Evolutionary conservation across 2,329 filamentous ascomycete species (phyloP).

Genomic region (Alternaria atra): DNA sequence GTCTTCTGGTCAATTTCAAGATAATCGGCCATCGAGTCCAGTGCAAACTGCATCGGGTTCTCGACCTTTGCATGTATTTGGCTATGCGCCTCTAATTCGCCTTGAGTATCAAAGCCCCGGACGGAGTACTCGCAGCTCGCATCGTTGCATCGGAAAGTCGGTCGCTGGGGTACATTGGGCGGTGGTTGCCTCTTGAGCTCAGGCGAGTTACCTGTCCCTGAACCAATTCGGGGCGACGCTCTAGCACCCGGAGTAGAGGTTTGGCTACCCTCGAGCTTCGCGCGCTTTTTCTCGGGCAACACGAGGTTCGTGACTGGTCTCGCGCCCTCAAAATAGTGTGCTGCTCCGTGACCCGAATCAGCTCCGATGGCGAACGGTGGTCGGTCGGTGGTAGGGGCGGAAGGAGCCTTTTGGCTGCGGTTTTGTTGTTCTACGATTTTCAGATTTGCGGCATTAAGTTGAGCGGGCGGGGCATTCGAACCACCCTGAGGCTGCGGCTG

Average conservation of each 20-base stretch:
- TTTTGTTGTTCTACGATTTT: slow-evolving; percentile 56
- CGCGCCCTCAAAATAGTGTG: slow-evolving; percentile 62
- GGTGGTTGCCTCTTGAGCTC: slow-evolving; percentile 58
- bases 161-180: slow-evolving; percentile 54
- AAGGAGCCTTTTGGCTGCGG: slow-evolving; percentile 59
- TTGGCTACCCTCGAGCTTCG: slow-evolving; percentile 58
- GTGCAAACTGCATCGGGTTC: slow-evolving; percentile 64
- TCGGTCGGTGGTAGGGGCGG: slow-evolving; percentile 60
- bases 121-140: slow-evolving; percentile 62
- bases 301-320: slow-evolving; percentile 66
- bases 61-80: slow-evolving; percentile 63
- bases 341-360: slow-evolving; percentile 65
- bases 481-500: slow-evolving; percentile 28
- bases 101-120: slow-evolving; percentile 64
- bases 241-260: slow-evolving; percentile 53
- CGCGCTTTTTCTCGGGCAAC: slow-evolving; percentile 65
- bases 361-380: slow-evolving; percentile 62
- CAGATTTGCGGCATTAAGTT: slow-evolving; percentile 51
- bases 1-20: slow-evolving; percentile 60
- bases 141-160: slow-evolving; percentile 63
- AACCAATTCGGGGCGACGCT: slow-evolving; percentile 51
- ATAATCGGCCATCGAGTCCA: slow-evolving; percentile 61
- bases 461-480: slow-evolving; percentile 32
- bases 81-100: slow-evolving; percentile 64
- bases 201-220: slow-evolving; percentile 51